Conservation (phyloP, 1,139 yeast genomes). For the Schwanniomyces etchellsii region DNA sequence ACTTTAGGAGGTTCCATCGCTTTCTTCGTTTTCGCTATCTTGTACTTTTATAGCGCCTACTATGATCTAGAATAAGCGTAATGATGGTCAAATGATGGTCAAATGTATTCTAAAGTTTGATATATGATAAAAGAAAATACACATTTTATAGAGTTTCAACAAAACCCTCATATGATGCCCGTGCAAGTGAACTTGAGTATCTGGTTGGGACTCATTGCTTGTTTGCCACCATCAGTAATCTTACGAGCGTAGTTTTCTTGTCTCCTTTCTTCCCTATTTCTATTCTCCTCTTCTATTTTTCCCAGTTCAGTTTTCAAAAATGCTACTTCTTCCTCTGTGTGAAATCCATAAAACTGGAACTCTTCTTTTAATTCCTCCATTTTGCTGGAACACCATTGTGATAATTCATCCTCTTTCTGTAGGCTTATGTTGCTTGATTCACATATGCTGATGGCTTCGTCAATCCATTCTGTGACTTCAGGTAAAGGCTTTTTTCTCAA, state of each 20-base stretch:
- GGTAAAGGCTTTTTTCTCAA: conserved; percentile 84
- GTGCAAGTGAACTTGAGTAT: conserved; percentile 39
- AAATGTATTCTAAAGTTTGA: too few relatives aligned
- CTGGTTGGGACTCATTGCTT: conserved; percentile 30
- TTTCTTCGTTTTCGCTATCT: conserved; percentile 73
- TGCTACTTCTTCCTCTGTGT: conserved; percentile 44
- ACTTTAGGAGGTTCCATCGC: conserved; percentile 88
- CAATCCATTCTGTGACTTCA: conserved; percentile 85
- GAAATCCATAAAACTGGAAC: conserved; percentile 58
- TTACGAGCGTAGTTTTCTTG: conserved; percentile 19
- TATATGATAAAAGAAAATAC: too few relatives aligned
- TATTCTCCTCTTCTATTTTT: conserved; percentile 25
- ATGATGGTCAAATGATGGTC: too few relatives aligned
- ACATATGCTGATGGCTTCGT: conserved; percentile 39
- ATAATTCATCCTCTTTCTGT: conserved; percentile 47
- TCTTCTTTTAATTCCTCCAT: conserved; percentile 49
- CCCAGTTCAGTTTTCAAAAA: conserved; percentile 37
- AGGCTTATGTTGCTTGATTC: conserved; percentile 12
- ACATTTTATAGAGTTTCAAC: too few relatives aligned
- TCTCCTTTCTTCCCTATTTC: conserved; percentile 21
- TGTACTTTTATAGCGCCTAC: conserved; percentile 70
- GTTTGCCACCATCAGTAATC: conserved; percentile 27
- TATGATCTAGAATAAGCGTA: conserved; percentile 12
- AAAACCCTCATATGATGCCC: conserved; percentile 19
- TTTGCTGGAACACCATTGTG: conserved; percentile 56